Evolutionary conservation across 192 early-diverging fungal genomes (phyloP), one percentile per base, ranked within the genome.

Genomic region (Umbelopsis sp.): DNA sequence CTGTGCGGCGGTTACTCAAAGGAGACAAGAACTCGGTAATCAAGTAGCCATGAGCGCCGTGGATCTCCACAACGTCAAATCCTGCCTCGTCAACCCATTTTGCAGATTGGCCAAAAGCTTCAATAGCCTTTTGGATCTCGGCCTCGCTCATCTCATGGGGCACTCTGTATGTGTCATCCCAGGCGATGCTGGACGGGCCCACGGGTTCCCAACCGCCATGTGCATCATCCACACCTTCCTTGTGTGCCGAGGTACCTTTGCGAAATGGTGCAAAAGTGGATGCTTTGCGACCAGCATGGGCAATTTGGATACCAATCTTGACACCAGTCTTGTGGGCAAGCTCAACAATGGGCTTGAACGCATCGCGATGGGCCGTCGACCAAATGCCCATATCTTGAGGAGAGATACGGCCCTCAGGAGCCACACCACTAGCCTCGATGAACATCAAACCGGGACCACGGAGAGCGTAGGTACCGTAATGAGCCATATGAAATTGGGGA

Each of bases 41-140:
- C 47, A 98, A 78, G 75, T 96, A 98, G 10, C 97, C 96, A 77
- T 98, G 92, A 0, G 96, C 95, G 49, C 77, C 88, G 66, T 97
- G 95, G 25, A 98, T 80, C 77, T 98, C 96, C 20, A 97, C 75
- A 20, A 88, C 88, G 58, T 97, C 93, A 74, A 95, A 92, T 0
- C 93, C 93, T 10, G 94, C 95, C 58, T 85, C 79, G 30, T 84
- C 73, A 0, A 94, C 91, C 37, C 90, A 84, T 41, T 71, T 75
- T 1, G 94, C 91, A 41, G 91, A 88, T n/a, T 70, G 69, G 12
- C 52, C 51, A 64, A 58, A 70, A 25, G 50, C 69, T 7, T 21
- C 13, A 3, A 48, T 21, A 46, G 45, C 25, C 18, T 30, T 25
- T 10, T 55, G 23, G 13, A 70, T 70, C 12, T 66, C 46, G 16